These are phyloP conservation scores for Fusarium sp. DNA, from an alignment of 2,329 filamentous ascomycete species.

Conservation along the genomic window DNA sequence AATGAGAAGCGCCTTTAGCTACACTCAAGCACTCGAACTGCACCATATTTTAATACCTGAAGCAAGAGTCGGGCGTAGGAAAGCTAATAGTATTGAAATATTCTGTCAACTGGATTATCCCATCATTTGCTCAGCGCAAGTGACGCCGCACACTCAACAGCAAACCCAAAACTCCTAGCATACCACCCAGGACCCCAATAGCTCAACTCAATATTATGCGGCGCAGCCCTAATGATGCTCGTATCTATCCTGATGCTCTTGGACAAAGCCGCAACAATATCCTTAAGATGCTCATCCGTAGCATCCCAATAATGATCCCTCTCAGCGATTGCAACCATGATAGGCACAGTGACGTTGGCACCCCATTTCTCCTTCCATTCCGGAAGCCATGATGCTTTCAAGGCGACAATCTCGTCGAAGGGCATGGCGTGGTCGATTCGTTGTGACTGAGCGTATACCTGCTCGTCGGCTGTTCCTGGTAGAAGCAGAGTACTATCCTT, in stretches of 20 bases:
- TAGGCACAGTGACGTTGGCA: slow-evolving; percentile 14
- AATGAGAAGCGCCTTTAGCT: background rate
- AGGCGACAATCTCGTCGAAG: slow-evolving; percentile 25
- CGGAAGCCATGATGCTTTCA: slow-evolving; percentile 26
- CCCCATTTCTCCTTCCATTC: slow-evolving; percentile 39
- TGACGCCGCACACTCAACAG: slow-evolving; percentile 34
- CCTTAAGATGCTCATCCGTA: slow-evolving; percentile 33
- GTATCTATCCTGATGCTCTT: slow-evolving; percentile 31
- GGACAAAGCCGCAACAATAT: slow-evolving; percentile 18
- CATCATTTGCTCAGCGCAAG: slow-evolving; percentile 5
- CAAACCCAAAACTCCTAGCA: slow-evolving; percentile 37
- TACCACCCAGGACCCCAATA: slow-evolving; percentile 39
- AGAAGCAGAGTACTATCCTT: slow-evolving; percentile 35
- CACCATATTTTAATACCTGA: background rate
- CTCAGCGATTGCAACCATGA: slow-evolving; percentile 33
- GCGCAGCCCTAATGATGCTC: slow-evolving; percentile 31
- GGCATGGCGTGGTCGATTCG: slow-evolving; percentile 33
- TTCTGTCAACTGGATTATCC: background rate
- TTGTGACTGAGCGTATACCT: slow-evolving; percentile 29
- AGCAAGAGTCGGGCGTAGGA: background rate
- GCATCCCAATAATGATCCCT: slow-evolving; percentile 34
- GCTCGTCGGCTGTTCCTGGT: slow-evolving; percentile 31
- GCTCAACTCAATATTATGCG: slow-evolving; percentile 39
- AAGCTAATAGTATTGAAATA: background rate
- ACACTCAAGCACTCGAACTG: background rate